Conservation (phyloP, 2,329 filamentous ascomycete species). For the Metarhizium brunneum region DNA sequence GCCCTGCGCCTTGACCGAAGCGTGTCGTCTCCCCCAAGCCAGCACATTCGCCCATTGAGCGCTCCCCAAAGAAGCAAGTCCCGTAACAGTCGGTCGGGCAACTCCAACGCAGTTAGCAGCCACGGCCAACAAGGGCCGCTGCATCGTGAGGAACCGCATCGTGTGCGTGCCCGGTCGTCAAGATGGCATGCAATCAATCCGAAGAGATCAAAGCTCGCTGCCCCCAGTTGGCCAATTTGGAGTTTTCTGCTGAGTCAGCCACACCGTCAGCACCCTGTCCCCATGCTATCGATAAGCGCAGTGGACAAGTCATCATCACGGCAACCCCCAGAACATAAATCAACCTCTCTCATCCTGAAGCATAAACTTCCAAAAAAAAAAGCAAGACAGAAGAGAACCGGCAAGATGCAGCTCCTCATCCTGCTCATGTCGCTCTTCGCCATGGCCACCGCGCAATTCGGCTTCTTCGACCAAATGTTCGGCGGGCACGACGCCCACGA, state of each 20-base stretch:
- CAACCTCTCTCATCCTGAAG: background rate
- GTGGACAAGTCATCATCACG: constrained; percentile 11
- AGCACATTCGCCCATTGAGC: constrained; percentile 28
- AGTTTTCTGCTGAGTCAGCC: constrained; percentile 6
- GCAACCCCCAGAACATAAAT: background rate
- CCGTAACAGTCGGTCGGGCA: background rate
- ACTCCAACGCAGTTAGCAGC: constrained; percentile 8
- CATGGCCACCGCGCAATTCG: constrained; percentile 69
- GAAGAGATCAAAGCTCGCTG: background rate
- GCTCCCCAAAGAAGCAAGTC: background rate
- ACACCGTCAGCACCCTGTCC: background rate
- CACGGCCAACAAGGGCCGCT: constrained; percentile 36
- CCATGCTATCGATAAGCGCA: constrained; percentile 12
- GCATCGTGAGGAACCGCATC: constrained; percentile 39
- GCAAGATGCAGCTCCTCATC: constrained; percentile 25
- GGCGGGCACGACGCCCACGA: constrained; percentile 42
- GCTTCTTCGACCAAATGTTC: constrained; percentile 98
- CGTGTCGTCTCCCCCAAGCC: constrained; percentile 43
- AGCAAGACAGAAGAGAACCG: background rate
- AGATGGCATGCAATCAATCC: background rate
- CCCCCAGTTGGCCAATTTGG: constrained; percentile 3
- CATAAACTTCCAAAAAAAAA: background rate
- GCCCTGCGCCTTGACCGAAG: constrained; percentile 55
- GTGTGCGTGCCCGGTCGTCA: constrained; percentile 7
- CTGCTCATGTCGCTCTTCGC: constrained; percentile 51